phyloP scores from a whole-genome alignment of 2,329 filamentous ascomycete genomes.

The Colletotrichum spinosum region DNA sequence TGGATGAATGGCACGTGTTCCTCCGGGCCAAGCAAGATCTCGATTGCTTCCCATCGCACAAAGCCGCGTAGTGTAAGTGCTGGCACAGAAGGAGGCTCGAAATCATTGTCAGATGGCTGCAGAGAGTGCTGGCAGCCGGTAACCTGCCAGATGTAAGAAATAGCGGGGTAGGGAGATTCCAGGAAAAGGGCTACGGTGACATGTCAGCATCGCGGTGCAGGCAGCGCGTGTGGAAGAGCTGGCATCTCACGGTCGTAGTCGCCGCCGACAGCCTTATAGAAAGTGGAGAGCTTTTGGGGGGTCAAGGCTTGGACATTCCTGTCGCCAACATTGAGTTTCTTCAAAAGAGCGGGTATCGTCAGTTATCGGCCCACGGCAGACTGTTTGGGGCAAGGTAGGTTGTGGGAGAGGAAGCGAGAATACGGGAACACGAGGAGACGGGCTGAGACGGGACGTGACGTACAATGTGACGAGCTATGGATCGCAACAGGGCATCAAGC shows the following conservation, averaged over 20 bases:
- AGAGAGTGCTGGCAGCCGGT: conserved; percentile 91
- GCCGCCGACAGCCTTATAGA: conserved; percentile 80
- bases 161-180: conserved; percentile 75
- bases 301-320: conserved; percentile 65
- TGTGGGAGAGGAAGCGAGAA: background rate
- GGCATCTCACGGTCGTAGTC: conserved; percentile 73
- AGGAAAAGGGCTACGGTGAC: conserved; percentile 75
- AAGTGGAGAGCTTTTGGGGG: conserved; percentile 78
- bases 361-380: conserved; percentile 27
- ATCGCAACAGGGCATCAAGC: conserved; percentile 75
- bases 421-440: background rate
- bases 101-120: conserved; percentile 77
- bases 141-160: conserved; percentile 93
- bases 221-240: background rate
- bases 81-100: conserved; percentile 80
- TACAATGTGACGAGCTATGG: conserved; percentile 79
- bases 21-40: conserved; percentile 87
- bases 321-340: conserved; percentile 71
- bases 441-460: conserved; percentile 45
- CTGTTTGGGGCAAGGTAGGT: conserved; percentile 26
- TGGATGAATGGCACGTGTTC: conserved; percentile 89
- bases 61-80: conserved; percentile 87
- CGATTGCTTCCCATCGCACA: conserved; percentile 92
- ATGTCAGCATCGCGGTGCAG: conserved; percentile 15
- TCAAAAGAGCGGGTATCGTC: conserved; percentile 38